These are phyloP conservation scores for Alternaria postmessia DNA, from an alignment of 2,329 filamentous ascomycete genomes.

Conservation along the genomic window DNA sequence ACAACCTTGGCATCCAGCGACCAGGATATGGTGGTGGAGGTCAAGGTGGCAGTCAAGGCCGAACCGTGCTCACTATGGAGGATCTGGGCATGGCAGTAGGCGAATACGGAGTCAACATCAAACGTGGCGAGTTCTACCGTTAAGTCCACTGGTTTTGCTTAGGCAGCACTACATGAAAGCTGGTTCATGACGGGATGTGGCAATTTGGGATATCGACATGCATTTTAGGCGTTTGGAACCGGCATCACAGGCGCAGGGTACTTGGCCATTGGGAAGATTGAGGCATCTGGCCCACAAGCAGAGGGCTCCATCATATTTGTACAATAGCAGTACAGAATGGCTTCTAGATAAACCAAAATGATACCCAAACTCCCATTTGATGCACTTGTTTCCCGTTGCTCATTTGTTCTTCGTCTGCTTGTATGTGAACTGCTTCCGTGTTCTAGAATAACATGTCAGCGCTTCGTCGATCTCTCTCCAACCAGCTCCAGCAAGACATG, in stretches of 20 bases:
- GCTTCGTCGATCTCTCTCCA: neutral
- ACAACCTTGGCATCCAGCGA: slow-evolving; percentile 58
- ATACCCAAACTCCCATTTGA: slow-evolving; percentile 49
- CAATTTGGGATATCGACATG: slow-evolving; percentile 14
- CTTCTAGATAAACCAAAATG: slow-evolving; percentile 39
- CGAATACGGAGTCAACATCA: slow-evolving; percentile 97
- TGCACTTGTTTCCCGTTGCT: slow-evolving; percentile 29
- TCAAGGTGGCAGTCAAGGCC: slow-evolving; percentile 85
- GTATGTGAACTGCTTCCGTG: slow-evolving; percentile 72
- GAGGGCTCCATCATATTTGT: slow-evolving; percentile 37
- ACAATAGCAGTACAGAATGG: slow-evolving; percentile 45
- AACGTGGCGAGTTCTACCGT: slow-evolving; percentile 95
- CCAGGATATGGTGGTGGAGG: slow-evolving; percentile 78
- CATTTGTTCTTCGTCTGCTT: slow-evolving; percentile 77
- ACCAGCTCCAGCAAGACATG: too few relatives aligned
- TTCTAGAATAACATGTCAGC: slow-evolving; percentile 56
- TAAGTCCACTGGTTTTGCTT: slow-evolving; percentile 49
- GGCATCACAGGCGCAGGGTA: slow-evolving; percentile 31
- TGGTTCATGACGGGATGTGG: slow-evolving; percentile 6
- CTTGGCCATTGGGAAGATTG: slow-evolving; percentile 15
- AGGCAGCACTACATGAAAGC: neutral
- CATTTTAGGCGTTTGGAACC: slow-evolving; percentile 42
- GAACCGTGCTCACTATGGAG: slow-evolving; percentile 97
- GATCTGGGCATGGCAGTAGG: slow-evolving; percentile 97
- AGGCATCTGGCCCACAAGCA: slow-evolving; percentile 18